Evolutionary conservation across 805 yeast genomes (phyloP), one percentile per base, ranked within the genome.

Genomic region (Kodamaea kakaduensis): DNA sequence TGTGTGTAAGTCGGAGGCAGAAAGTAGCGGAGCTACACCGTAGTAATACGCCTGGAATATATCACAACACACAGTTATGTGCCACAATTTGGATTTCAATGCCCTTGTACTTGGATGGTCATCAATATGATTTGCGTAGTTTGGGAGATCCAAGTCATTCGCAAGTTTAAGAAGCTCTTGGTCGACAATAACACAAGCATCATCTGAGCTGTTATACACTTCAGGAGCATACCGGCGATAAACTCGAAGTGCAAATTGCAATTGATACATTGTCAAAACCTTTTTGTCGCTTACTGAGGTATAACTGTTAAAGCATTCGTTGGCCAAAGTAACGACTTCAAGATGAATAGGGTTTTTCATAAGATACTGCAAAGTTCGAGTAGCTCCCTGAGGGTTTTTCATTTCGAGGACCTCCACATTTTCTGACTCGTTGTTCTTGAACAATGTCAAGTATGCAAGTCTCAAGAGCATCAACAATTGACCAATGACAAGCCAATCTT

Each of bases 401-500:
- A 47, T 14, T 16, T 47, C 38, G 37, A 43, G 26, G 6, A 19
- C 14, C 25, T 27, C 44, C 33, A 15, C 34, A 32, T 28, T 30
- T 17, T 19, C 40, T 20, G 7, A 16, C 9, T 40, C 40, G 8
- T 36, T 36, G 17, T 40, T 40, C 16, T 33, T 54, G 40, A 64
- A 60, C 17, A 64, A 40, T 2, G 68, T 48, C 20, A 66, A 46
- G 40, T 61, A 64, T 5, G 59, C 47, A 14, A 64, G 47, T 22
- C 70, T 46, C 17, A 64, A 41, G 3, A 65, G 51, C 16, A 61
- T 39, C 38, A 65, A 41, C 17, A 64, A 47, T 3, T 54, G 45
- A 3, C 67, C 70, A 19, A 64, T 39, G 32, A 45, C 36, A 13
- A 61, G 52, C 37, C 60, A 47, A 37, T 65, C 66, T 28, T 54